Evolutionary conservation across 495 filamentous ascomycete genomes (phyloP), one percentile per base, ranked within the genome.

Genomic region (Venustampulla echinocandica): DNA sequence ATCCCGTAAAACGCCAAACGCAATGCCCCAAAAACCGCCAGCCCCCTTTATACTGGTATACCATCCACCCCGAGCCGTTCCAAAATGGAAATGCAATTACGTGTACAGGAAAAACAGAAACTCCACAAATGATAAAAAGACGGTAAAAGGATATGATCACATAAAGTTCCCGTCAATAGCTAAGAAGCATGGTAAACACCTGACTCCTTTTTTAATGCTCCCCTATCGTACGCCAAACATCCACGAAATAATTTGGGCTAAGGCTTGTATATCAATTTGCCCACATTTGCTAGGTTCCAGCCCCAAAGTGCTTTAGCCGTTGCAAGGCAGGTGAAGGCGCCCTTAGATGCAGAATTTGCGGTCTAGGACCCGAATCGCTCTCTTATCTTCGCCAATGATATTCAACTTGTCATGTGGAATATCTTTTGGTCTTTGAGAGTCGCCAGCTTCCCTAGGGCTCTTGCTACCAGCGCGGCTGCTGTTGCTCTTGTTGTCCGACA

Each of bases 301-400:
- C 7, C n/a, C 27, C 7, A 30, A 30, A 30, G 27, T 30, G 27
- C n/a, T 30, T n/a, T 30, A n/a, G 27, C n/a, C 7, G n/a, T 30
- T 30, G 27, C 27, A 30, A n/a, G n/a, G 27, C 7, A 30, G n/a
- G 7, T n/a, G 7, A 7, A n/a, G 7, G n/a, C 27, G n/a, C 27
- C 28, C 32, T 58, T 35, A 62, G 21, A 55, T 43, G 47, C 47
- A 64, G 38, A 70, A 69, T 37, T 69, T 69, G 45, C 66, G 66
- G 59, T 89, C 78, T 39, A 89, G 64, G 41, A 81, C 76, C 44
- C 76, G 71, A 33, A 87, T 64, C 0, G 80, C 80, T 41, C 80
- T 64, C 54, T 73, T 73, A 50, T 87, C 83, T 56, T 87, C 82
- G 6, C 74, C 72, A 28, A 64, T 63, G 52, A 77, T 82, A 21